Percentiles rank a stretch among this genome's conserved stretches.
phyloP scores from a whole-genome alignment of 306 rosid genomes.

The Begonia loranthoides region DNA sequence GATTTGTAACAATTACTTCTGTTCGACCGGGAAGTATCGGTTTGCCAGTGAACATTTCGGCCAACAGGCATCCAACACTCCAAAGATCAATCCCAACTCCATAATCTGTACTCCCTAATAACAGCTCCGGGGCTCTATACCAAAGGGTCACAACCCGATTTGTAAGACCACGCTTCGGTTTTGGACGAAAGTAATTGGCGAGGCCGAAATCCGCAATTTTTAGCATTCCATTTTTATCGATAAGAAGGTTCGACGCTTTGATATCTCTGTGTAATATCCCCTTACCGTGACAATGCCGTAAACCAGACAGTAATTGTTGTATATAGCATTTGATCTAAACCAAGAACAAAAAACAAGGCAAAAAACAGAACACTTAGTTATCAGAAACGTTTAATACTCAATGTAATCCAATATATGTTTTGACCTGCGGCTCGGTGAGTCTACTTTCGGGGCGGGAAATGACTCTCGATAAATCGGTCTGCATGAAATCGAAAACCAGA shows the following conservation, averaged over 20 bases:
- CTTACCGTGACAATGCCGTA: constrained; percentile 77
- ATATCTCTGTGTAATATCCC: constrained; percentile 88
- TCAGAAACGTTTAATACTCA: constrained; percentile 7
- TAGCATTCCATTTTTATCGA: constrained; percentile 67
- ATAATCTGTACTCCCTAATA: constrained; percentile 65
- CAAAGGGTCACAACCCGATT: constrained; percentile 90
- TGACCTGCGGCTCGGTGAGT: constrained; percentile 87
- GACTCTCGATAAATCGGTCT: constrained; percentile 58
- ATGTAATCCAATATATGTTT: constrained; percentile 2
- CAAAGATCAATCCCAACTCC: constrained; percentile 86
- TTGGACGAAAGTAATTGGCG: constrained; percentile 45
- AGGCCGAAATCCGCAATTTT: constrained; percentile 93
- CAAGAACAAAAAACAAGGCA: constrained; percentile 16
- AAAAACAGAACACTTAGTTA: neutral
- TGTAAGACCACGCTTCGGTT: constrained; percentile 39
- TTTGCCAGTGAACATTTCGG: constrained; percentile 64
- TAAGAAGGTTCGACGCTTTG: constrained; percentile 77
- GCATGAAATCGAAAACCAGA: constrained; percentile 91
- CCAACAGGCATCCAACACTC: constrained; percentile 94
- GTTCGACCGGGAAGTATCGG: constrained; percentile 73
- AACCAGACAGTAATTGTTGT: constrained; percentile 86
- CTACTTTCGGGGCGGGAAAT: constrained; percentile 32
- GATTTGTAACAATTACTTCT: constrained; percentile 33
- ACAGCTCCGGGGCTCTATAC: constrained; percentile 87
- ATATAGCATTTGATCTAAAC: constrained; percentile 85